A percentile compares a stretch with the other conserved stretches of the same genome.
These are phyloP conservation scores for Bretziella fagacearum DNA, from an alignment of 2,329 filamentous ascomycete genomes.

Conservation along the genomic window DNA sequence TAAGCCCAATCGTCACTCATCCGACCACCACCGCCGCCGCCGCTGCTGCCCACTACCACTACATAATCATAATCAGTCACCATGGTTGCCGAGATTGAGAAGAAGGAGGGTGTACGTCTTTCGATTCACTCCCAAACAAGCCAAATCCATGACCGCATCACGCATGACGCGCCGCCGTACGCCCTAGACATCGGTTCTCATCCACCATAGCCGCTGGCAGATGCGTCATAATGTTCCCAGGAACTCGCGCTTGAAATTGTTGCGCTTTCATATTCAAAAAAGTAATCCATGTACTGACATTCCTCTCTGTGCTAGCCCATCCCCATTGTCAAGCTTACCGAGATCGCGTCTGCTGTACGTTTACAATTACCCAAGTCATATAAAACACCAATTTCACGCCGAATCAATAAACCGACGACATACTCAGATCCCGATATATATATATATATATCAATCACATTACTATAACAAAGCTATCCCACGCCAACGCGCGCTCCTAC, in stretches of 20 bases:
- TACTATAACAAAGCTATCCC: no score
- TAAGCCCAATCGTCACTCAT: neutral
- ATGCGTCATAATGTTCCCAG: no score
- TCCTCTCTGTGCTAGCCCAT: slow-evolving; percentile 44
- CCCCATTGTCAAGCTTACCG: slow-evolving; percentile 57
- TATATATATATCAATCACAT: no score
- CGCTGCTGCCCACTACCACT: neutral
- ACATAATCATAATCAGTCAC: neutral
- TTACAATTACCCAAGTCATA: no score
- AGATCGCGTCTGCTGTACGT: slow-evolving; percentile 76
- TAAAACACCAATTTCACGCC: no score
- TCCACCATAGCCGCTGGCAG: no score
- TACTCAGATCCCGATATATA: no score
- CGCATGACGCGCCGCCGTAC: neutral
- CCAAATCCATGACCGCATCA: neutral
- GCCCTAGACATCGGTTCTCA: no score
- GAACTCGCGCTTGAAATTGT: no score
- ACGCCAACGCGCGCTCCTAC: no score
- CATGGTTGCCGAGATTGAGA: slow-evolving; percentile 3
- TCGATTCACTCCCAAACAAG: neutral
- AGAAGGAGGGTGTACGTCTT: slow-evolving; percentile 10
- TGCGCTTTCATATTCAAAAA: neutral
- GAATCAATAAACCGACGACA: no score
- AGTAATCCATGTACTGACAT: neutral
- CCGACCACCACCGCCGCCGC: neutral